These are phyloP conservation scores for Linderina pennispora DNA, from an alignment of 192 early-diverging fungal genomes.

Conservation along the genomic window DNA sequence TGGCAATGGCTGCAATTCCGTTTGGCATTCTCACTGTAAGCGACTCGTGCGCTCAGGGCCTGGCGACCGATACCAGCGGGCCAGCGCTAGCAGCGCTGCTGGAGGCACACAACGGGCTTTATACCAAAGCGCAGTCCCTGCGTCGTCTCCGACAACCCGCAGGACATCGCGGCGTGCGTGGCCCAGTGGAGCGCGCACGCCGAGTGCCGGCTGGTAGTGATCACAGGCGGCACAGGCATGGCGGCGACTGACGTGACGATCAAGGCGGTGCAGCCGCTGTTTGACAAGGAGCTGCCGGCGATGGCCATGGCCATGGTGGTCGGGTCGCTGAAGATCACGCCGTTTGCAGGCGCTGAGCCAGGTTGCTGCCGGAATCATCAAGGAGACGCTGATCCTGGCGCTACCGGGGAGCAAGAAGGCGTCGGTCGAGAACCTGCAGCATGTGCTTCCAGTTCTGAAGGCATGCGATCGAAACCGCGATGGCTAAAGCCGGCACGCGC, in stretches of 20 bases:
- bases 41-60: constrained; percentile 53
- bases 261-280: constrained; percentile 72
- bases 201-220: constrained; percentile 66
- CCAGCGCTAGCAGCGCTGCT: constrained; percentile 49
- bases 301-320: constrained; percentile 72
- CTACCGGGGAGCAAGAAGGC: constrained; percentile 90
- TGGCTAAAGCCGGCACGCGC: constrained; percentile 1
- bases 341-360: constrained; percentile 86
- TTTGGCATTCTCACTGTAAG: constrained; percentile 55
- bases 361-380: constrained; percentile 60
- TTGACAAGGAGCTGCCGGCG: constrained; percentile 65
- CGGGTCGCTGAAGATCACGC: constrained; percentile 73
- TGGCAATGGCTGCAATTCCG: background rate
- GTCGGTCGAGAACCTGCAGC: constrained; percentile 73
- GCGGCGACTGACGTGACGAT: constrained; percentile 81
- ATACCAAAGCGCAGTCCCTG: too few relatives aligned
- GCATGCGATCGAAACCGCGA: constrained; percentile 69
- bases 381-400: constrained; percentile 64
- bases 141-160: too few relatives aligned
- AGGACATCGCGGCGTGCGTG: constrained; percentile 27
- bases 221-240: constrained; percentile 93
- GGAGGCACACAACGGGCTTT: constrained; percentile 8
- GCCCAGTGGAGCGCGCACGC: constrained; percentile 47
- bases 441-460: constrained; percentile 66
- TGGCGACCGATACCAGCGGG: constrained; percentile 56